Evolutionary conservation across 208 protist genomes (phyloP).

Genomic region (Hexamita inflata): DNA sequence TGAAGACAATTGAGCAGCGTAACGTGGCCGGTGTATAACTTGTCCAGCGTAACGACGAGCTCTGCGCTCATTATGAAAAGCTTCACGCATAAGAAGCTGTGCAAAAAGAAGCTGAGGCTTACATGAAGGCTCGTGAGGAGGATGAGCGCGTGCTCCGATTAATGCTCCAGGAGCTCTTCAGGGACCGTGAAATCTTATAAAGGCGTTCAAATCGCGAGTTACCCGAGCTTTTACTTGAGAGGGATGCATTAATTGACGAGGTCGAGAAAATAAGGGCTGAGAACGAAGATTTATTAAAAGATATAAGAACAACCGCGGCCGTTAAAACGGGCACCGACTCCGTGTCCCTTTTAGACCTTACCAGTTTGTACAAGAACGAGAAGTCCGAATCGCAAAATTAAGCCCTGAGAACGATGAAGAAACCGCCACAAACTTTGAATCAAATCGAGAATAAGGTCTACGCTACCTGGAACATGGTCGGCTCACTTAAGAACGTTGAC

Average conservation of each 20-base stretch:
- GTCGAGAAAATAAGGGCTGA: neutral
- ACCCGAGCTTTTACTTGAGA: neutral
- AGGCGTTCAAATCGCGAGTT: neutral
- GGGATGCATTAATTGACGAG: neutral
- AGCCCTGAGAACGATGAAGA: too few species aligned
- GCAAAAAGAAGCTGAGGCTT: constrained; percentile 7
- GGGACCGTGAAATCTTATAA: neutral
- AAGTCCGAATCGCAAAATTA: neutral
- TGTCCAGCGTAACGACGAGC: constrained; percentile 7
- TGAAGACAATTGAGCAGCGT: constrained; percentile 12
- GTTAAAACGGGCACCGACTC: neutral
- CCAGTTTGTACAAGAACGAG: neutral
- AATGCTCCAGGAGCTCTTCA: neutral
- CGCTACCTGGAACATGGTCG: constrained; percentile 27
- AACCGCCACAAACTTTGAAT: neutral
- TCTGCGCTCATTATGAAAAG: constrained; percentile 9
- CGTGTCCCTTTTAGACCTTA: neutral
- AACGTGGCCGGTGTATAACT: constrained; percentile 7
- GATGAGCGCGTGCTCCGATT: neutral
- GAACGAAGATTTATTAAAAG: constrained; percentile 1
- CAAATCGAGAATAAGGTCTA: neutral
- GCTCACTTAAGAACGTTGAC: neutral
- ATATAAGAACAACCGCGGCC: constrained; percentile 15
- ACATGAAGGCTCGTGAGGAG: constrained; percentile 23
- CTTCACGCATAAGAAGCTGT: constrained; percentile 18